A percentile compares a stretch with the other conserved stretches of the same genome.
phyloP scores from a whole-genome alignment of 176 grass and related monocot species.

The Carex pumila region DNA sequence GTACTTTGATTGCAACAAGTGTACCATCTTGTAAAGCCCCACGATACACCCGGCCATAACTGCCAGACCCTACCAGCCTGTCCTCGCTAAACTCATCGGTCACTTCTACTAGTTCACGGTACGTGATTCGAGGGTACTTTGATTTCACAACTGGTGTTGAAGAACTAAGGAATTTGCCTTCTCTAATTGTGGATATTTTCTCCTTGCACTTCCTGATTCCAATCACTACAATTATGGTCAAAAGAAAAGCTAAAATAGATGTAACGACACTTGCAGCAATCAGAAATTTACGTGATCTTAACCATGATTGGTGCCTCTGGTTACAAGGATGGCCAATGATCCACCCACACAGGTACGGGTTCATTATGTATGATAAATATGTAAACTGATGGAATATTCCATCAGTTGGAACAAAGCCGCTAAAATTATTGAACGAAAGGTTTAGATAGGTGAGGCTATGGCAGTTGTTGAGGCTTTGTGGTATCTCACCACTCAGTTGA shows the following conservation, averaged over 20 bases:
- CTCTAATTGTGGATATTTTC: constrained; percentile 13
- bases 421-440: constrained; percentile 73
- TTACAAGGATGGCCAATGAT: constrained; percentile 20
- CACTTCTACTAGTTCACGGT: constrained; percentile 63
- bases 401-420: constrained; percentile 38
- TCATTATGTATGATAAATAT: constrained; percentile 53
- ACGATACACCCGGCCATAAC: constrained; percentile 74
- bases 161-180: constrained; percentile 29
- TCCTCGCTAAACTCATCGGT: constrained; percentile 55
- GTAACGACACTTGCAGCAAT: constrained; percentile 19
- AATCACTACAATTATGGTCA: constrained; percentile 38
- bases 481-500: constrained; percentile 55
- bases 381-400: constrained; percentile 42
- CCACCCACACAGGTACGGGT: constrained; percentile 44
- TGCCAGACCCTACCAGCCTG: constrained; percentile 59
- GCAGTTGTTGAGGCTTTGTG: constrained; percentile 39
- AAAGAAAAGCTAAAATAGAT: constrained; percentile 35
- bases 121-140: constrained; percentile 74
- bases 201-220: constrained; percentile 37
- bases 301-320: constrained; percentile 9
- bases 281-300: constrained; percentile 49
- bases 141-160: constrained; percentile 55
- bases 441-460: constrained; percentile 37
- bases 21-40: constrained; percentile 57
- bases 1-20: constrained; percentile 81